Evolutionary conservation across 805 yeast species (phyloP), one percentile per base, ranked within the genome.

Genomic region (Metschnikowia koreensis): DNA sequence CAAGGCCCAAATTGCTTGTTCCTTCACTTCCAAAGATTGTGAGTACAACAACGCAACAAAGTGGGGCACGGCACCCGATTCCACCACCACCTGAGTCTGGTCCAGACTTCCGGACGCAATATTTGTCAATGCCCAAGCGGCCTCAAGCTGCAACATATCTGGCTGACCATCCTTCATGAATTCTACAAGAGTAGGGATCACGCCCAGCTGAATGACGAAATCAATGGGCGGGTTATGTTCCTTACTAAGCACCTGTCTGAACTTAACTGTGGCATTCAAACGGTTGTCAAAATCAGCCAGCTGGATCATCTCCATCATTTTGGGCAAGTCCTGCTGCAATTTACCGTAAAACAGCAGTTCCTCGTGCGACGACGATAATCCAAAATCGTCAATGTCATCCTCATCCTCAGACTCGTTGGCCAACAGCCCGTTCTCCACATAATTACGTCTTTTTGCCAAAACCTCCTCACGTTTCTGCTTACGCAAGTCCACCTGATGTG

Each of bases 81-180:
- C 93, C 51, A 94, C 94, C 50, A 94, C 98, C 41, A 86, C 85
- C 62, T 81, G 81, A 17, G 99, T 94, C 73, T 94, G 98, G 44
- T 83, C 87, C 40, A 96, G 83, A 47, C 86, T 77, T 57, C 99
- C 99, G 4, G 97, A 89, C 22, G 98, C 98, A 69, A 94, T 93
- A 68, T 94, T 94, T 46, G 99, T 94, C 61, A 94, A 81, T n/a
- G 98, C 98, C 99, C 99, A 94, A 8, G 99, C 97, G 11, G 98
- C 97, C 76, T 94, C 99, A 63, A 94, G 82, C 73, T 93, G 98
- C 62, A 94, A 79, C 79, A 88, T 83, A 63, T 89, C 91, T 3
- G 92, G 89, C 60, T 89, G 91, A 48, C 81, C 77, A 36, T 65
- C 66, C 53, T 77, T 75, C 91, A 94, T 87, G 62, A 92, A 90